Evolutionary conservation across 2,329 filamentous ascomycete genomes (phyloP), one percentile per base, ranked within the genome.

Genomic region (Paecilomyces fulvus): DNA sequence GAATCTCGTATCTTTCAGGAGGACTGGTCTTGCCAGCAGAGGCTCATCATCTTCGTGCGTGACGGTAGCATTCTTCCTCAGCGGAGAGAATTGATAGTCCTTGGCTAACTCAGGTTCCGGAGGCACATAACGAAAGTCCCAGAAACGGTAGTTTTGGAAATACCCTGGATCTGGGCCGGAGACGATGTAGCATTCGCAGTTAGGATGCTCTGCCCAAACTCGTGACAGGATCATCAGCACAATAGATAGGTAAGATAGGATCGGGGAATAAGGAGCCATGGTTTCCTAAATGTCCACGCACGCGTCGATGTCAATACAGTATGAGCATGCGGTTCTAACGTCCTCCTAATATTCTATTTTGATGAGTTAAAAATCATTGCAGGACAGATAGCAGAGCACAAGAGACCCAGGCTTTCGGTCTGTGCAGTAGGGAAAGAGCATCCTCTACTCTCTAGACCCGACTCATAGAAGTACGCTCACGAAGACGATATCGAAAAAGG

Each of bases 91-190:
- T 54, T 57, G 53, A 56, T 60, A 52, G 51, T 66, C 65, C 49
- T 69, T 67, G 56, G 37, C 51, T 61, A 64, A 14, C 58, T 54
- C 52, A n/a, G 61, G 28, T 23, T 61, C 54, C n/a, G 72, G 62
- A 17, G 69, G 64, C 7, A 79, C 67, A 43, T 72, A 67, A 25
- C 78, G 76, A 60, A 80, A 80, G 65, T 80, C 78, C 69, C 73
- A 80, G 64, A 81, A 76, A 53, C 73, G 74, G 69, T 80, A 76
- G 65, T 80, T 73, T 51, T 77, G 72, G 61, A 81, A 81, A 65
- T 78, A 79, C 6, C 71, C 68, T 17, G 74, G 73, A 8, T 73
- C 67, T 2, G 73, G 61, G 4, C 71, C 70, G 1, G 73, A 71
- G 28, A 79, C 70, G 8, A 75, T 68, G 58, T 79, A 80, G 66